Percentiles rank a stretch among this genome's conserved stretches.
These are phyloP conservation scores for Rhododendron williamsianum DNA, from an alignment of 148 eudicot species.

Conservation along the genomic window DNA sequence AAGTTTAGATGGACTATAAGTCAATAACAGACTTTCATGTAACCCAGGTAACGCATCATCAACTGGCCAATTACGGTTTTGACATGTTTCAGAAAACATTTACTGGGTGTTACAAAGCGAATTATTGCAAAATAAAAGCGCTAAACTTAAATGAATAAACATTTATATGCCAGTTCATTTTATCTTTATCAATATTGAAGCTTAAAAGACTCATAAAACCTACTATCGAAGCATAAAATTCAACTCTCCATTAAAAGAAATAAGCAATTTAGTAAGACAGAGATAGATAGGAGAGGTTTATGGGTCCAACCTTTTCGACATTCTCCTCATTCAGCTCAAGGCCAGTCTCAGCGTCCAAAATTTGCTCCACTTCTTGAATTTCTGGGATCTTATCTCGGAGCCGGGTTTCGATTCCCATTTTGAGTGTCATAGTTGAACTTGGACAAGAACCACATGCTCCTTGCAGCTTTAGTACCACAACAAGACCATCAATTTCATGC, in stretches of 20 bases:
- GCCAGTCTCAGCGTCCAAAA: constrained; percentile 82
- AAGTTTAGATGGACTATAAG: neutral
- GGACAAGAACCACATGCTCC: constrained; percentile 99
- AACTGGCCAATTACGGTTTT: neutral
- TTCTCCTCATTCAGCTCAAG: constrained; percentile 83
- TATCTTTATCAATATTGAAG: neutral
- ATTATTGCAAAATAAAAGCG: neutral
- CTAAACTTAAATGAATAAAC: neutral
- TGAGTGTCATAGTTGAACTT: constrained; percentile 90
- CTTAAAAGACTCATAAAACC: neutral
- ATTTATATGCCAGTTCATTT: neutral
- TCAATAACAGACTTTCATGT: neutral
- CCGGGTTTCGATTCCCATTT: constrained; percentile 76
- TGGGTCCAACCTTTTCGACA: constrained; percentile 62
- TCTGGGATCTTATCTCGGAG: constrained; percentile 92
- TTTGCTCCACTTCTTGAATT: constrained; percentile 76
- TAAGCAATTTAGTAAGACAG: neutral
- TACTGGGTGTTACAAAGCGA: neutral
- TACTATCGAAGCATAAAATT: neutral
- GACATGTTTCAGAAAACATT: neutral
- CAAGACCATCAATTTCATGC: constrained; percentile 92
- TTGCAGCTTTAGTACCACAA: constrained; percentile 78
- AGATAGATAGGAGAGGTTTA: neutral
- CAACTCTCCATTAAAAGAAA: neutral
- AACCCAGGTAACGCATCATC: neutral